Evolutionary conservation across 768 basidiomycete genomes (phyloP).

Genomic region (Rhodotorula kratochvilovae): DNA sequence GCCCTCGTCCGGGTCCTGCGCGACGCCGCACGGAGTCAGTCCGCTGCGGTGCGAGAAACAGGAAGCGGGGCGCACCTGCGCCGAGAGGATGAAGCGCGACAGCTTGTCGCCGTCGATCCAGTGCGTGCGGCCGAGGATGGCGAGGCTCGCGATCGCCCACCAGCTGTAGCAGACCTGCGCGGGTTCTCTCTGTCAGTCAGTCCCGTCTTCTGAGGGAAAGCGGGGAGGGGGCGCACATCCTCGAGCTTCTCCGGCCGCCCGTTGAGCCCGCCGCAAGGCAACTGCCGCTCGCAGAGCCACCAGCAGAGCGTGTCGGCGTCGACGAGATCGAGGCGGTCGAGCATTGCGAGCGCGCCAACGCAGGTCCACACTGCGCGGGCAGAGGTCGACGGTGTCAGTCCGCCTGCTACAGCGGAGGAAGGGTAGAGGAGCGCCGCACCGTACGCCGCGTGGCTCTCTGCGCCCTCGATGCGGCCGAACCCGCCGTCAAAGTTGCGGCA

Average conservation of each 20-base stretch:
- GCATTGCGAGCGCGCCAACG: conserved; percentile 76
- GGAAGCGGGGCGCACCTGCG: conserved; percentile 58
- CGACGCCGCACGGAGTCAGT: neutral
- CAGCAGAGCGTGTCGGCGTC: conserved; percentile 75
- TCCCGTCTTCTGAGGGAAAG: neutral
- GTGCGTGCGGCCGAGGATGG: conserved; percentile 70
- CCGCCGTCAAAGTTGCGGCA: conserved; percentile 96
- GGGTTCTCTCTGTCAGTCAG: neutral
- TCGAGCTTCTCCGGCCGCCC: conserved; percentile 97
- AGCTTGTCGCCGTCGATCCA: conserved; percentile 87
- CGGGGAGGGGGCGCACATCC: conserved; percentile 60
- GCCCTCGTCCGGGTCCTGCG: conserved; percentile 78
- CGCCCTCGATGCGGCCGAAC: conserved; percentile 75
- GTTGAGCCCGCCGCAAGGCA: conserved; percentile 88
- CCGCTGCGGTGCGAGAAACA: neutral
- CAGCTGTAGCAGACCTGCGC: conserved; percentile 90
- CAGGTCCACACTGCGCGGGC: conserved; percentile 74
- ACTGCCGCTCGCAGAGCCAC: conserved; percentile 92
- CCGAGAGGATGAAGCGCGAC: conserved; percentile 73
- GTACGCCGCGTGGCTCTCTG: conserved; percentile 88
- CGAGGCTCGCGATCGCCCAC: conserved; percentile 85
- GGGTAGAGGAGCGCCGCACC: conserved; percentile 53
- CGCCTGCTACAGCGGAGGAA: neutral
- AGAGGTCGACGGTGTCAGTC: neutral
- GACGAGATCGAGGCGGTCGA: conserved; percentile 70